Evolutionary conservation across 768 basidiomycete genomes (phyloP).

Genomic region (Leucosporidium scottii): DNA sequence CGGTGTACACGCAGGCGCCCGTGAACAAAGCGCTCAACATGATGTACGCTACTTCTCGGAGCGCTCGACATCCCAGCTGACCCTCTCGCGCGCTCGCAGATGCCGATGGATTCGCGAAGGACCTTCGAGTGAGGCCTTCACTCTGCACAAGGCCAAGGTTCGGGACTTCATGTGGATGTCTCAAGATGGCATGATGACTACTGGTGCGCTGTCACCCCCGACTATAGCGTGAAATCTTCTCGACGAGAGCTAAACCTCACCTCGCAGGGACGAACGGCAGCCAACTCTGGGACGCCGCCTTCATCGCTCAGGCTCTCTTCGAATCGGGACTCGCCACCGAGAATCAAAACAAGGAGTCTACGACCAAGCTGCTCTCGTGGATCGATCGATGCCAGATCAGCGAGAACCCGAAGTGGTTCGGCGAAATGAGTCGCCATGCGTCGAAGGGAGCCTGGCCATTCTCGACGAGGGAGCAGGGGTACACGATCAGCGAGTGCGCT

Average conservation of each 20-base stretch:
- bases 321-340: constrained; percentile 75
- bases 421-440: constrained; percentile 42
- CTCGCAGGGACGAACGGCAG: constrained; percentile 70
- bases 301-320: constrained; percentile 86
- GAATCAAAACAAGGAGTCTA: constrained; percentile 54
- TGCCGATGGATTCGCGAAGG: constrained; percentile 57
- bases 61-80: not conserved
- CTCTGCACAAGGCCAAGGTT: constrained; percentile 64
- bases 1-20: constrained; percentile 46
- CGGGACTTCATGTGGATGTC: constrained; percentile 93
- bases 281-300: constrained; percentile 79
- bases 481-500: constrained; percentile 71
- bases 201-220: constrained; percentile 33
- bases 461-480: constrained; percentile 88
- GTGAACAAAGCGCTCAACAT: constrained; percentile 96
- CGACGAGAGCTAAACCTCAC: not conserved
- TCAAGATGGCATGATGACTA: constrained; percentile 85
- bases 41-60: constrained; percentile 47
- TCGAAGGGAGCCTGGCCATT: constrained; percentile 67
- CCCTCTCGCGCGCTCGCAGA: constrained; percentile 40
- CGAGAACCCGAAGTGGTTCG: constrained; percentile 41
- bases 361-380: constrained; percentile 50
- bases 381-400: constrained; percentile 46
- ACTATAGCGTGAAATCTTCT: not conserved
- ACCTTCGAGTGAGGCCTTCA: constrained; percentile 64